phyloP scores from a whole-genome alignment of 768 basidiomycete genomes.

The Crepidotus variabilis region DNA sequence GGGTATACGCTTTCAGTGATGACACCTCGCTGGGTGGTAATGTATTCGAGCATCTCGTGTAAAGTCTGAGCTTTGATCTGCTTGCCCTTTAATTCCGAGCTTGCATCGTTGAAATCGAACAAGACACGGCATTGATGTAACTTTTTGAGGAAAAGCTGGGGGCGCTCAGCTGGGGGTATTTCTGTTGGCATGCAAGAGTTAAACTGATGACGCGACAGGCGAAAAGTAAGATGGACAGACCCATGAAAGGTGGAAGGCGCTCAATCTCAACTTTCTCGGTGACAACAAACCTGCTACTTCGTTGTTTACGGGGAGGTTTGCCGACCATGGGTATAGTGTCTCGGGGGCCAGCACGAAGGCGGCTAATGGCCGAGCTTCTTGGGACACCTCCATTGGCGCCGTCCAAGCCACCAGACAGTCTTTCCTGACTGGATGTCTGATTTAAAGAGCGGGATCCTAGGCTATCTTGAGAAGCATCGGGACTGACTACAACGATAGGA shows the following conservation, averaged over 20 bases:
- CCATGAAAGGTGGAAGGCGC: constrained; percentile 85
- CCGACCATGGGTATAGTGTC: constrained; percentile 96
- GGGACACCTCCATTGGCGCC: constrained; percentile 53
- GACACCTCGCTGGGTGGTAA: constrained; percentile 93
- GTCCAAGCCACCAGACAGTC: constrained; percentile 45
- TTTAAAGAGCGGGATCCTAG: constrained; percentile 28
- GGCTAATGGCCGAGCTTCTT: constrained; percentile 63
- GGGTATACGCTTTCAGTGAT: constrained; percentile 98
- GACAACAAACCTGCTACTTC: constrained; percentile 94
- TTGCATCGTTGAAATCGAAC: constrained; percentile 99
- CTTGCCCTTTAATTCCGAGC: constrained; percentile 92
- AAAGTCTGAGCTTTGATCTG: constrained; percentile 98
- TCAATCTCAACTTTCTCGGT: constrained; percentile 97
- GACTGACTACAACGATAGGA: constrained; percentile 84
- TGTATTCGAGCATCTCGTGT: constrained; percentile 98
- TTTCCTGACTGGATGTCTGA: constrained; percentile 34
- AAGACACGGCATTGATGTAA: constrained; percentile 94
- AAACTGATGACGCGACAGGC: constrained; percentile 1
- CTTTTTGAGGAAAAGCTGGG: constrained; percentile 90
- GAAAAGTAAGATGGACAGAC: constrained; percentile 38
- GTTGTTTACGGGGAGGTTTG: constrained; percentile 95
- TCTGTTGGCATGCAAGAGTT: constrained; percentile 46
- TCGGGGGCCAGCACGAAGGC: constrained; percentile 81
- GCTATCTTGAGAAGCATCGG: constrained; percentile 41
- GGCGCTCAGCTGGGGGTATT: constrained; percentile 82